Percentiles rank a stretch among this genome's conserved stretches.
These are phyloP conservation scores for Penicillium sp. DNA, from an alignment of 2,329 filamentous ascomycete species.

Conservation along the genomic window DNA sequence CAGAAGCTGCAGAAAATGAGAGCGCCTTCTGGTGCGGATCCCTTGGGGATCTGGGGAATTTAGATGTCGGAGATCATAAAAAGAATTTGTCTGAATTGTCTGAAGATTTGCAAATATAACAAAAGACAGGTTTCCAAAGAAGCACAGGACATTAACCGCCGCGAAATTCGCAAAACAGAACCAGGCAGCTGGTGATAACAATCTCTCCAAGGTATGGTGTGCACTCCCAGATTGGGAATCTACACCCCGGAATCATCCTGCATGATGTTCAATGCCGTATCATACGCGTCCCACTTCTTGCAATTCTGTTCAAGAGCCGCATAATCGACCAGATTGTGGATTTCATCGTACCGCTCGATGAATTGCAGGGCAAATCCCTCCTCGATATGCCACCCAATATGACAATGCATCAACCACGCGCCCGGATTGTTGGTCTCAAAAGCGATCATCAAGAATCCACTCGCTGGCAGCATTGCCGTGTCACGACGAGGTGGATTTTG, in stretches of 20 bases:
- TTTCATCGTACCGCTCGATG: constrained; percentile 4
- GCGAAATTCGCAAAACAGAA: no score
- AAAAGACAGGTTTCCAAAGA: no score
- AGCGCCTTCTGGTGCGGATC: constrained; percentile 31
- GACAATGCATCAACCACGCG: constrained; percentile 15
- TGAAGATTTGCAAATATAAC: no score
- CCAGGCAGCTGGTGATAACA: no score
- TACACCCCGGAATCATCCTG: neutral
- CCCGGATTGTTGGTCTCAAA: constrained; percentile 14
- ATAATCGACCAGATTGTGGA: neutral
- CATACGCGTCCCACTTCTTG: neutral
- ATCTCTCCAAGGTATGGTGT: no score
- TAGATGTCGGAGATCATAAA: no score
- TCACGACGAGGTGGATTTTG: constrained; percentile 6
- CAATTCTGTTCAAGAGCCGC: neutral
- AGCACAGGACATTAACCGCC: no score
- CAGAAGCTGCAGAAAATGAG: constrained; percentile 38
- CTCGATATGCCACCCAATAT: constrained; percentile 15
- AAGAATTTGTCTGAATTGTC: no score
- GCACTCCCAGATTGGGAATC: neutral
- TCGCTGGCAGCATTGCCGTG: constrained; percentile 2
- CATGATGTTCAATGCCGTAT: neutral
- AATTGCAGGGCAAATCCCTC: constrained; percentile 13
- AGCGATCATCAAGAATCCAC: constrained; percentile 3
- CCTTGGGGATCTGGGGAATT: constrained; percentile 48